Base-by-base conservation (phyloP, 2,329 filamentous ascomycete genomes). In the Epichloe hybrida region DNA sequence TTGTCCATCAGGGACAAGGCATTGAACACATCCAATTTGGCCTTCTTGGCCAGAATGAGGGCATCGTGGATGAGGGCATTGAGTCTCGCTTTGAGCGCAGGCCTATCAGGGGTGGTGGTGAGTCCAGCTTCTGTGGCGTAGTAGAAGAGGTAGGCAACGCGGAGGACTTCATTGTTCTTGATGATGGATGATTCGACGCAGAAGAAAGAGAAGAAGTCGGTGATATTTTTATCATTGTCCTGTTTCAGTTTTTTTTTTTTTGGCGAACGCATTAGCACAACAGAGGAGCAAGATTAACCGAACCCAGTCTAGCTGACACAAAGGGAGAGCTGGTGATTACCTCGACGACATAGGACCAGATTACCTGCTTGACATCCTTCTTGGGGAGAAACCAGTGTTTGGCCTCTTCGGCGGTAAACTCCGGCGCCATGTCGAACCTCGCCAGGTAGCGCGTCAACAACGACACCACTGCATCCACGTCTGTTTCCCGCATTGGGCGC, bases 171-270 rank as follows among this genome's bases (percentile, higher is more conserved):
- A 70, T 95, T 72, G 62, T 88, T 81, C 58, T 84, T 83, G 61
- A 98, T 94, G 52, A 96, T 86, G 1, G 88, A 93, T 15, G 89
- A 95, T 65, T 95, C 89, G 36, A 98, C 83, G 63, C 82, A 83
- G 74, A 97, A 98, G 72, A 97, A 98, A 38, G 89, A 96, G 71
- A 96, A 85, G 71, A 95, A 96, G 69, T 98, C 93, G 38, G 88
- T 96, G 62, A 98, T 87, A 60, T 88, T 88, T 55, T 86, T 79
- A 48, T 83, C 81, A 45, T 80, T 67, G 53, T 76, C 69, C 73
- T 76, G 54, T 38, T 27, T 31, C 27, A 13, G 41, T 9, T 45
- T 35, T n/a, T n/a, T n/a, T n/a, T n/a, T n/a, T n/a, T n/a, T 13
- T 38, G 36, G 36, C 15, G 3, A 15, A 23, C 5, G 23, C 21